Evolutionary conservation across 345 rosid genomes (phyloP).

Genomic region (Mallotus nudiflorus): DNA sequence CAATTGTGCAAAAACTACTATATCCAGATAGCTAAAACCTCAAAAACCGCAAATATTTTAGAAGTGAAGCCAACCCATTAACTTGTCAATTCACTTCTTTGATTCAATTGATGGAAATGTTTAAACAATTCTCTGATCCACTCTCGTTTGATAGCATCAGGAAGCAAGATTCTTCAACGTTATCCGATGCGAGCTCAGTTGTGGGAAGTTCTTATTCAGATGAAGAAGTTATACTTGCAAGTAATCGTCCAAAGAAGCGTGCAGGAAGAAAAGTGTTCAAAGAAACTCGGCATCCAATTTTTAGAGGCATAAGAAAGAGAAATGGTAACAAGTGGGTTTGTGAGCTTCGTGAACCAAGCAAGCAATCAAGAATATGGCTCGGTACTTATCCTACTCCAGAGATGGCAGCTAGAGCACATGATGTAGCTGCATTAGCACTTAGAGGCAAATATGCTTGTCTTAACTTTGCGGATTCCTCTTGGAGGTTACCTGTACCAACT

Average conservation of each 20-base stretch:
- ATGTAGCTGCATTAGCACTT: slow-evolving; percentile 66
- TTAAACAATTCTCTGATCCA: background rate
- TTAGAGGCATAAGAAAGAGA: slow-evolving; percentile 58
- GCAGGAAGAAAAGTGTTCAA: slow-evolving; percentile 52
- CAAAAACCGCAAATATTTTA: background rate
- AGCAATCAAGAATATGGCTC: slow-evolving; percentile 66
- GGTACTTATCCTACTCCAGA: slow-evolving; percentile 75
- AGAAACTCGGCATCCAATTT: slow-evolving; percentile 78
- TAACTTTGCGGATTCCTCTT: slow-evolving; percentile 67
- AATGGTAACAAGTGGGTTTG: slow-evolving; percentile 74
- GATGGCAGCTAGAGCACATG: slow-evolving; percentile 85
- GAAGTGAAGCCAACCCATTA: background rate
- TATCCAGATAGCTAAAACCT: no score
- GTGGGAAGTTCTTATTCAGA: slow-evolving; percentile 10
- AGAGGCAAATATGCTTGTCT: slow-evolving; percentile 69
- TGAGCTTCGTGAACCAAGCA: slow-evolving; percentile 59
- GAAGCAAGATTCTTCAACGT: background rate
- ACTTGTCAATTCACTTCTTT: background rate
- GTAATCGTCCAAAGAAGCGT: slow-evolving; percentile 21
- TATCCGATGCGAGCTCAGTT: slow-evolving; percentile 21
- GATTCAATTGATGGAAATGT: background rate
- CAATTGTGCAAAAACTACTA: no score
- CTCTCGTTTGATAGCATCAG: background rate
- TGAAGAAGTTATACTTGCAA: slow-evolving; percentile 16
- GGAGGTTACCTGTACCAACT: slow-evolving; percentile 57